Evolutionary conservation across 495 filamentous ascomycete species (phyloP).

Genomic region (Podospora pseudoanserina): DNA sequence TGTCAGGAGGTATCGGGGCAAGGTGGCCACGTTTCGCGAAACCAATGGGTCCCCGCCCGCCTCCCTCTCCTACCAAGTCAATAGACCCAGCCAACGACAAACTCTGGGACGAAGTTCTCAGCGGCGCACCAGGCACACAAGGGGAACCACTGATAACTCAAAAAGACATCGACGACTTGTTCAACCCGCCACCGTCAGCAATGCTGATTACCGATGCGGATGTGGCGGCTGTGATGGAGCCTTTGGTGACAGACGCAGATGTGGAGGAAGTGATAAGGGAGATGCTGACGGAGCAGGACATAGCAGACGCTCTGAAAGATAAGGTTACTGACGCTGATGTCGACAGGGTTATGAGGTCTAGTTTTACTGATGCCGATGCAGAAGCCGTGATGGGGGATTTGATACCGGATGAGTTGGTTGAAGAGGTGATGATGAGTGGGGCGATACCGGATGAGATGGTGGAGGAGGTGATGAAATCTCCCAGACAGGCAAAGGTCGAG

Average conservation of each 20-base stretch:
- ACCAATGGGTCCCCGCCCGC: not conserved
- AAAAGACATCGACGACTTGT: not conserved
- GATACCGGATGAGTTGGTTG: not conserved
- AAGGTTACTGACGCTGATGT: not conserved
- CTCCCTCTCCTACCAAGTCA: not conserved
- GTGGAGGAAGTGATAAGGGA: not conserved
- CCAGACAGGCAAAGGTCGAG: not conserved
- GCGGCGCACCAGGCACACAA: not conserved
- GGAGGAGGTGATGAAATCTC: not conserved
- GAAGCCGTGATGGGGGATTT: constrained; percentile 2
- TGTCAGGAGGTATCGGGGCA: not conserved
- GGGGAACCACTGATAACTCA: not conserved
- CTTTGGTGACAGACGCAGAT: not conserved
- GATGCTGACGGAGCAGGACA: not conserved
- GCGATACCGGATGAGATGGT: not conserved
- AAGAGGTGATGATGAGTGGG: not conserved
- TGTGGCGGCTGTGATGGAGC: not conserved
- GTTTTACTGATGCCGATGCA: not conserved
- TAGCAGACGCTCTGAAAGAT: not conserved
- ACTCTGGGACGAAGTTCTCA: not conserved
- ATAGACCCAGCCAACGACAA: not conserved
- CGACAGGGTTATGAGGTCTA: not conserved
- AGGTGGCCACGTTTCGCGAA: not conserved
- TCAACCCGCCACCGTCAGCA: not conserved
- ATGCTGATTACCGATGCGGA: constrained; percentile 2